Evolutionary conservation across 345 rosid species (phyloP), one percentile per base, ranked within the genome.

Genomic region (Capsella bursapastoris): DNA sequence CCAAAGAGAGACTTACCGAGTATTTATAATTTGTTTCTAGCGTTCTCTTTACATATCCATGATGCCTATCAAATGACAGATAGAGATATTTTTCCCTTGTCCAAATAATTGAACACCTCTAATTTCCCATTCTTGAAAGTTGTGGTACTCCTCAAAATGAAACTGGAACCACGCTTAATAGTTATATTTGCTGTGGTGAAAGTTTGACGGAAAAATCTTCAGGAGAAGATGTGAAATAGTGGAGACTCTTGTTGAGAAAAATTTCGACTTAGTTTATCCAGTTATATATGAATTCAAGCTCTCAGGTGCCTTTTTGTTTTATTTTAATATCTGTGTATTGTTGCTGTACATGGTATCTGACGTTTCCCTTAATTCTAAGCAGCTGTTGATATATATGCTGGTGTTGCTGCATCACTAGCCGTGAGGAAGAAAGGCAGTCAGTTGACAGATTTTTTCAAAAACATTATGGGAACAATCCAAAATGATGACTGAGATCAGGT

Each of bases 401-500:
- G 84, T 71, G 97, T 90, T 81, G 98, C 97, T 82, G 83, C 98
- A 25, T 89, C 96, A 72, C 91, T 94, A 22, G 98, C 98, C 40
- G 95, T 89, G 74, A 88, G 97, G 70, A 94, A 91, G 83, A 91
- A 74, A 68, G 97, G 98, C 51, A 75, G 90, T 75, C 98, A 91
- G 74, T 78, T 91, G 83, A 94, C 98, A 4, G 96, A 94, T 53
- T 87, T 91, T 71, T 91, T 94, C 77, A 88, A 91, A 83, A 94
- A 94, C 83, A 87, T 94, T 34, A 94, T 89, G 68, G 89, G 97
- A 76, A 91, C 97, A 50, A 87, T 91, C 66, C 85, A 85, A 52
- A 94, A 94, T 82, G 97, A 91, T 68, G 98, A 93, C 68, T 89
- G 96, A 96, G 98, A 94, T 76, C 96, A 91, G 98, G 98, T 93